Base-by-base conservation (phyloP, 1,284 basidiomycete genomes). In the Ustilago tritici region DNA sequence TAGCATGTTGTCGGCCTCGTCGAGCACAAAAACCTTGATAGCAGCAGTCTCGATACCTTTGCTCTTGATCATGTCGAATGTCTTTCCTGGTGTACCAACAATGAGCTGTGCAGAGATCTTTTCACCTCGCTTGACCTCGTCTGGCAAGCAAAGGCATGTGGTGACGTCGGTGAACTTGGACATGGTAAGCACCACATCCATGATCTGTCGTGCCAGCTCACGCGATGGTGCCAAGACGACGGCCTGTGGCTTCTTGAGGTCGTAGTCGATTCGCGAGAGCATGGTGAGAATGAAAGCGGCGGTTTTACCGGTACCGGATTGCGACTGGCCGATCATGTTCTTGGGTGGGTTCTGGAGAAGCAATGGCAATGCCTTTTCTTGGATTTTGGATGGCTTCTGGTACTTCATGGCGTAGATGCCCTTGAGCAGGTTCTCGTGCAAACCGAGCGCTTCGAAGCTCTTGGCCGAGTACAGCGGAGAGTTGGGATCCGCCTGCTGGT, bases 301-400 rank as follows among this genome's bases (percentile, higher is more conserved):
- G 4, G 97, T 99, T 89, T 99, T 99, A 65, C 97, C 97, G 9
- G 97, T 99, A 49, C 97, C 97, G 31, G 97, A 99, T 86, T 99
- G 97, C 56, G 95, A 98, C 88, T 99, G 97, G 11, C 95, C 97
- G 87, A 99, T 99, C 92, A 99, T 96, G 88, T 99, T 99, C 66
- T 92, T 92, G 8, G 95, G 93, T 19, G 96, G 97, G 86, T 97
- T 93, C 68, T 91, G 88, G 15, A 99, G 90, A 34, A 99, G 90
- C 43, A 99, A 89, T 3, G 97, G 97, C 34, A 99, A 88, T 28
- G 97, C 97, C 73, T 93, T 92, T 89, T 98, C 97, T 88, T 99
- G 97, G 78, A 99, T 99, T 88, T 99, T 99, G 63, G 95, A 98
- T 4, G 97, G 97, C 87, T 96, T 97, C 62, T 94, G 93, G 88